These are phyloP conservation scores for Gnetum montanum DNA, from an alignment of 75 land plant genomes.

Conservation along the genomic window DNA sequence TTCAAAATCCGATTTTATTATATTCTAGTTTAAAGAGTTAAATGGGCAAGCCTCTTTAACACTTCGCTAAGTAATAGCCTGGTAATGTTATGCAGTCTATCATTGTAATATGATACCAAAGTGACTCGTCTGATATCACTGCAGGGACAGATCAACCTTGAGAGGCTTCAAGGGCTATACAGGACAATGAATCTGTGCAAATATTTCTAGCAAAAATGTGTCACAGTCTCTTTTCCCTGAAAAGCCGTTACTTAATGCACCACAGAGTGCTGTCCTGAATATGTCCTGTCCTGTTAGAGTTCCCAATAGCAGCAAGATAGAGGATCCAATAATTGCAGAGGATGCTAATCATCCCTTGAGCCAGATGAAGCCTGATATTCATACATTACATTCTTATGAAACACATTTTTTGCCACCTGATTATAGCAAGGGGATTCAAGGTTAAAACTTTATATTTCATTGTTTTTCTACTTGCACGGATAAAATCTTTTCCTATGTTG, in stretches of 20 bases:
- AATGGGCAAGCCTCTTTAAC: background rate
- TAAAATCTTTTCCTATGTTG: too few species aligned
- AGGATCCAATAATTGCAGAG: constrained; percentile 19
- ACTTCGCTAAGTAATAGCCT: constrained; percentile 10
- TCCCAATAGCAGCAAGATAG: constrained; percentile 35
- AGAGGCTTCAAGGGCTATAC: constrained; percentile 8
- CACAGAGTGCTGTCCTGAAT: constrained; percentile 33
- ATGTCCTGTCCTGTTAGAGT: constrained; percentile 40
- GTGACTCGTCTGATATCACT: background rate
- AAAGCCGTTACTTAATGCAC: constrained; percentile 17
- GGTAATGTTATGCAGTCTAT: too few species aligned
- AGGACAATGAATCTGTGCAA: constrained; percentile 23
- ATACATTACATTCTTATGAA: constrained; percentile 36
- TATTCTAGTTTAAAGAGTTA: too few species aligned
- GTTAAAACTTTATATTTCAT: constrained; percentile 14
- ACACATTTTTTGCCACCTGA: constrained; percentile 91
- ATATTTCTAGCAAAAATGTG: constrained; percentile 11
- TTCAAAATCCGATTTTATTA: too few species aligned
- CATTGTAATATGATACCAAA: constrained; percentile 10
- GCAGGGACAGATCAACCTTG: constrained; percentile 31
- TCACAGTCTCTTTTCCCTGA: constrained; percentile 14
- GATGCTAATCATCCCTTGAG: constrained; percentile 32
- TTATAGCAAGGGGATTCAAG: constrained; percentile 42
- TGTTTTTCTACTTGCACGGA: too few species aligned
- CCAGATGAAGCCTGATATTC: constrained; percentile 36